phyloP scores from a whole-genome alignment of 768 basidiomycete species.

The Neoboletus brunneissimus region DNA sequence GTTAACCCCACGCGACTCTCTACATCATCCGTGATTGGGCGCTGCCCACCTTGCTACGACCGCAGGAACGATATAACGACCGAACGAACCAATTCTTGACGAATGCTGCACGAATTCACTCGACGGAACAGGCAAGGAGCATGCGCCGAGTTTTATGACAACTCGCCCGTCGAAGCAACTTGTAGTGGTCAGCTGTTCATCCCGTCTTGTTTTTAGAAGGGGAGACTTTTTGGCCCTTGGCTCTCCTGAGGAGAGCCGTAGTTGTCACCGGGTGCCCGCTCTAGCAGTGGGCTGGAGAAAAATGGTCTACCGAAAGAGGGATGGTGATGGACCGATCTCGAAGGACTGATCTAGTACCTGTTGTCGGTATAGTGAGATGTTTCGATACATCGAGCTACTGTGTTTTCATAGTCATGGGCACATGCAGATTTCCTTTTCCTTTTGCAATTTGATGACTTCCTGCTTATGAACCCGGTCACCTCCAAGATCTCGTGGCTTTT shows the following conservation, averaged over 20 bases:
- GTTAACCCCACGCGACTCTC: conserved; percentile 18
- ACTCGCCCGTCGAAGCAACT: conserved; percentile 18
- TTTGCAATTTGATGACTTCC: conserved; percentile 13
- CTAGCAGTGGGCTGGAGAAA: conserved; percentile 33
- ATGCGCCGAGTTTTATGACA: conserved; percentile 18
- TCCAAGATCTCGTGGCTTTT: neutral
- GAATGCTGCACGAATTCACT: conserved; percentile 32
- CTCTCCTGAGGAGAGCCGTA: conserved; percentile 25
- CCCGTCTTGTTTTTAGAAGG: conserved; percentile 12
- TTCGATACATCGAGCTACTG: conserved; percentile 16
- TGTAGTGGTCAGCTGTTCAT: conserved; percentile 8
- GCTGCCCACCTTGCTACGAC: conserved; percentile 30
- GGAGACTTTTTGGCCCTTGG: conserved; percentile 9
- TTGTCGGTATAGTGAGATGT: conserved; percentile 20
- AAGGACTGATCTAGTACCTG: conserved; percentile 29
- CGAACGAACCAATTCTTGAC: conserved; percentile 37
- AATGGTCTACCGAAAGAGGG: conserved; percentile 20
- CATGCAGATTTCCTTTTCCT: conserved; percentile 15
- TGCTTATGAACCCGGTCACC: neutral
- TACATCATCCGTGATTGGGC: conserved; percentile 13
- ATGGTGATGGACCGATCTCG: conserved; percentile 26
- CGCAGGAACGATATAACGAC: conserved; percentile 34
- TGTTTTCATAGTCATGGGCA: conserved; percentile 24
- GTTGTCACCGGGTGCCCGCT: conserved; percentile 28
- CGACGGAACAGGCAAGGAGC: conserved; percentile 28